phyloP scores from a whole-genome alignment of 345 rosid genomes.

The Ceriops decandra region DNA sequence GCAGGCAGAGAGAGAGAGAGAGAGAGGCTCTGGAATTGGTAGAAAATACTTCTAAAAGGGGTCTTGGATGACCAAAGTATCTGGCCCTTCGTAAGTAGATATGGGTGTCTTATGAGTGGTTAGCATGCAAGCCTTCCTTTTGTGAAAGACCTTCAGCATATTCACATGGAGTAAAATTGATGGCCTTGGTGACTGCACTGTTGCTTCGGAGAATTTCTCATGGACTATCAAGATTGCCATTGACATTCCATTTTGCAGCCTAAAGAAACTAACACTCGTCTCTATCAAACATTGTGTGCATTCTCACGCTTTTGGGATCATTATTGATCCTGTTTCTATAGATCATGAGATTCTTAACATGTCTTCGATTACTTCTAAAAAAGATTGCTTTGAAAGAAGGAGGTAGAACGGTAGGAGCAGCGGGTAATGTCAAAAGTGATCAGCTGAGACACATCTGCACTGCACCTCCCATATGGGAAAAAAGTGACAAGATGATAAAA shows the following conservation, averaged over 20 bases:
- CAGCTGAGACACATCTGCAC: too few relatives aligned
- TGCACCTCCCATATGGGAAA: background rate
- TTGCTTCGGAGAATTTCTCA: too few relatives aligned
- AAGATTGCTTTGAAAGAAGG: background rate
- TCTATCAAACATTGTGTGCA: too few relatives aligned
- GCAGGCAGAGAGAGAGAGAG: background rate
- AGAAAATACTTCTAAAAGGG: background rate
- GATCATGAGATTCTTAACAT: background rate
- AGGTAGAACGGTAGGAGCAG: background rate
- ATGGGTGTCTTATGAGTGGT: conserved; percentile 74
- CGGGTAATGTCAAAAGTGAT: background rate
- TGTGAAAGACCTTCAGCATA: too few relatives aligned
- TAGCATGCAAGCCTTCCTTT: too few relatives aligned
- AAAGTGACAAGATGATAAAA: background rate
- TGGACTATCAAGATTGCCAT: too few relatives aligned
- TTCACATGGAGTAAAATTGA: too few relatives aligned
- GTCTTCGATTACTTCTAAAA: background rate
- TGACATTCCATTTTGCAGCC: too few relatives aligned
- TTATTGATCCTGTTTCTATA: too few relatives aligned
- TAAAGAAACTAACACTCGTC: too few relatives aligned
- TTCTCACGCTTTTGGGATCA: too few relatives aligned
- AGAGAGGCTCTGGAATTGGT: conserved; percentile 12
- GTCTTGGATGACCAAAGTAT: conserved; percentile 6
- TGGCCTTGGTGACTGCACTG: background rate
- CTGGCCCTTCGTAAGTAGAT: conserved; percentile 65